Percentiles rank a stretch among this genome's conserved stretches.
Evolutionary conservation across 169 alveolate species (phyloP).

Genomic region (Plasmodium falciparum): DNA sequence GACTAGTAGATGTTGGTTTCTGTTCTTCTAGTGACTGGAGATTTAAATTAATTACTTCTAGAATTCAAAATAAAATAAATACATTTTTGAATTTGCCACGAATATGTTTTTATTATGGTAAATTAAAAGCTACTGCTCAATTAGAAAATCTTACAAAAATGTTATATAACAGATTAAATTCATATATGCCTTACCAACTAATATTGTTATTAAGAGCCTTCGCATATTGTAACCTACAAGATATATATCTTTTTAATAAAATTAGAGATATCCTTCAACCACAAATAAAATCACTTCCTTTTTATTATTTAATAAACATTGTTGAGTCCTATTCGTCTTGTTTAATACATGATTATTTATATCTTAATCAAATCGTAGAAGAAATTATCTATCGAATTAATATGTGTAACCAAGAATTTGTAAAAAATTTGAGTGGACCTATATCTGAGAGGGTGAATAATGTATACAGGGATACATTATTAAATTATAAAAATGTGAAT

Average conservation of each 20-base stretch:
- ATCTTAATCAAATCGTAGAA: slow-evolving; percentile 18
- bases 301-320: slow-evolving; percentile 45
- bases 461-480: not conserved
- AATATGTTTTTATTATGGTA: slow-evolving; percentile 84
- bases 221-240: slow-evolving; percentile 82
- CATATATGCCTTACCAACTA: slow-evolving; percentile 85
- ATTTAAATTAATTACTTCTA: slow-evolving; percentile 82
- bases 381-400: slow-evolving; percentile 30
- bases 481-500: not conserved
- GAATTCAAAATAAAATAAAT: slow-evolving; percentile 79
- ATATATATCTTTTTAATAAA: slow-evolving; percentile 81
- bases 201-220: slow-evolving; percentile 80
- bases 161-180: slow-evolving; percentile 74
- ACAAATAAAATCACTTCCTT: slow-evolving; percentile 63
- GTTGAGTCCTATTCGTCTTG: slow-evolving; percentile 74
- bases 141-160: slow-evolving; percentile 81
- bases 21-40: slow-evolving; percentile 88
- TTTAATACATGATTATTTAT: slow-evolving; percentile 63
- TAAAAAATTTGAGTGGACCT: not conserved
- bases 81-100: slow-evolving; percentile 85
- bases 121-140: slow-evolving; percentile 83
- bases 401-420: slow-evolving; percentile 27
- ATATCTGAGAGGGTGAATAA: not conserved
- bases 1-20: slow-evolving; percentile 85
- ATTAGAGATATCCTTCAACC: slow-evolving; percentile 70